phyloP scores from a whole-genome alignment of 352 stramenopile genomes.

The Pythium diclinum region DNA sequence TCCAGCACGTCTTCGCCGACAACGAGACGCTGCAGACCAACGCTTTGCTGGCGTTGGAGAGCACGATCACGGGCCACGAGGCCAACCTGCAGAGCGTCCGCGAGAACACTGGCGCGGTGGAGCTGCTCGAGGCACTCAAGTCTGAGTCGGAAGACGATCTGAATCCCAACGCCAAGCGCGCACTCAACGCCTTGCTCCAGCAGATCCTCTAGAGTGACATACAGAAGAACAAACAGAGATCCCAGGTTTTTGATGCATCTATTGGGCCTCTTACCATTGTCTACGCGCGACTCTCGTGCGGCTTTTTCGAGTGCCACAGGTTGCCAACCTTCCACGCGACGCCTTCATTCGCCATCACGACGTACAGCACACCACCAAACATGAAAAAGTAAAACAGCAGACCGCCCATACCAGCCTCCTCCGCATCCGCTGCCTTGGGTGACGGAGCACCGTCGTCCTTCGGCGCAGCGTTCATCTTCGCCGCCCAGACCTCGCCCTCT shows the following conservation, averaged over 20 bases:
- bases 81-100: slow-evolving; percentile 50
- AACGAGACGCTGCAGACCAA: slow-evolving; percentile 66
- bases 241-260: slow-evolving; percentile 1
- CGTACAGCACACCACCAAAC: slow-evolving; percentile 23
- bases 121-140: slow-evolving; percentile 41
- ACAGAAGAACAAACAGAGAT: not conserved
- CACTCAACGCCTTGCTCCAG: slow-evolving; percentile 42
- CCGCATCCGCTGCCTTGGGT: not conserved
- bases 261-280: slow-evolving; percentile 3
- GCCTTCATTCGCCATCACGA: slow-evolving; percentile 26
- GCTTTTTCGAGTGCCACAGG: slow-evolving; percentile 10
- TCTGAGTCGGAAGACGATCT: slow-evolving; percentile 47
- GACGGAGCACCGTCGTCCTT: not conserved
- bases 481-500: slow-evolving; percentile 1
- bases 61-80: slow-evolving; percentile 41
- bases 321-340: slow-evolving; percentile 14
- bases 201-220: slow-evolving; percentile 30
- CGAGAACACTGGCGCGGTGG: slow-evolving; percentile 33
- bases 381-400: slow-evolving; percentile 24
- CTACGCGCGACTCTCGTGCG: slow-evolving; percentile 17
- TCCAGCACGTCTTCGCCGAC: slow-evolving; percentile 37
- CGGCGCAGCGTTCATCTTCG: not conserved
- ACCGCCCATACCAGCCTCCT: slow-evolving; percentile 3
- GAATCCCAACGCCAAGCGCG: slow-evolving; percentile 49
- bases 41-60: slow-evolving; percentile 62